Base-by-base conservation (phyloP, 2,329 filamentous ascomycete genomes). In the Fusarium sacchari region DNA sequence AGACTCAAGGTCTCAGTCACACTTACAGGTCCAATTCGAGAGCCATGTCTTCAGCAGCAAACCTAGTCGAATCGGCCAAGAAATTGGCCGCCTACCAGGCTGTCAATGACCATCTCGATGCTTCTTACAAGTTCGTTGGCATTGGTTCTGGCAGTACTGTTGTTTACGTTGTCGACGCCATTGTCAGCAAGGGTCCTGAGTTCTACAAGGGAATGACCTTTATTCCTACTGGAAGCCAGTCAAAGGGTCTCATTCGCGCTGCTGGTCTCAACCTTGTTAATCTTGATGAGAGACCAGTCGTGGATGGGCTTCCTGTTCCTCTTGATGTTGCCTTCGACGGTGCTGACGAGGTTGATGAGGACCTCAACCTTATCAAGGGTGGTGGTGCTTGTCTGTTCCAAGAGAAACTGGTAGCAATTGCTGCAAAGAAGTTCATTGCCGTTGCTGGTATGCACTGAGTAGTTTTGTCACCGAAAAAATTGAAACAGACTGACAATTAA, bases 311-410 rank as follows among this genome's bases (percentile, higher is more conserved):
- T 65, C 83, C 84, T 39, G 82, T 85, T n/a, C 82, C 84, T 50
- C 88, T 99, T 34, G 96, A 98, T 79, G 93, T 98, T 24, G 94
- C 93, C 56, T 99, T 99, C 81, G 96, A 99, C 80, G 96, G 96
- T 60, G 96, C 96, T 8, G 96, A 99, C 81, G 96, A 99, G 85
- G 95, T 99, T 37, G 96, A 99, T 81, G 91, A 94, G 52, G 93
- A 97, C 59, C 85, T 99, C 68, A 99, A 98, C 83, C 94, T 96
- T 80, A 98, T 99, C 86, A 98, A 98, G 86, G 96, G 96, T 61
- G 96, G 96, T 56, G 96, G 96, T 66, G 96, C 95, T n/a, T 99
- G 96, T 83, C 85, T 98, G 64, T 97, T 97, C 85, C 96, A 98
- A 83, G 96, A 99, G 85, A 99, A 99, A 86, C 87, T 99, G 40